phyloP scores from a whole-genome alignment of 495 filamentous ascomycete genomes.

The Talaromyces adpressus region DNA sequence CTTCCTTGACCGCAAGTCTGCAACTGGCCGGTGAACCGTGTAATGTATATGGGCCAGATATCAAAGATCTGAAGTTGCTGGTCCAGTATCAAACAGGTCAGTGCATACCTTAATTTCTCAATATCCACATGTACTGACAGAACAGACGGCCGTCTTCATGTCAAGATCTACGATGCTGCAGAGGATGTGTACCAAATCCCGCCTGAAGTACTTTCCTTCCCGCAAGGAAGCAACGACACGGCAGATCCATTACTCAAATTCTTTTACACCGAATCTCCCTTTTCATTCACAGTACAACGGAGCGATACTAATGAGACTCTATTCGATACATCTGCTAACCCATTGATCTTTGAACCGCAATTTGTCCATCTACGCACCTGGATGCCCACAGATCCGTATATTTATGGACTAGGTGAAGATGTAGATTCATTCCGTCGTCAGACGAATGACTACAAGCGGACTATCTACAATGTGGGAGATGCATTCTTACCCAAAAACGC shows the following conservation, averaged over 20 bases:
- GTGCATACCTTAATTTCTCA: constrained; percentile 11
- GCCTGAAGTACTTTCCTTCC: constrained; percentile 60
- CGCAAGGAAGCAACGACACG: constrained; percentile 25
- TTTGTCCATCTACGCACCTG: constrained; percentile 45
- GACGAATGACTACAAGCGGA: constrained; percentile 48
- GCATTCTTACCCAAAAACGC: constrained; percentile 16
- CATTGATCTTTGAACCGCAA: constrained; percentile 48
- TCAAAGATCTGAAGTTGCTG: constrained; percentile 56
- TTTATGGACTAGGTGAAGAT: constrained; percentile 50
- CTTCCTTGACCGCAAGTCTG: constrained; percentile 50
- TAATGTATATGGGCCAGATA: constrained; percentile 65
- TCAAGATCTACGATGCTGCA: constrained; percentile 70
- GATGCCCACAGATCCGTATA: constrained; percentile 45
- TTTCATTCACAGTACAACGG: constrained; percentile 57
- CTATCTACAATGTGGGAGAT: constrained; percentile 27
- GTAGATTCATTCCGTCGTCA: constrained; percentile 41
- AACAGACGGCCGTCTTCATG: constrained; percentile 70
- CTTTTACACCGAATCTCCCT: constrained; percentile 50
- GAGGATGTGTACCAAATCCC: constrained; percentile 75
- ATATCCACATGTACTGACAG: not conserved
- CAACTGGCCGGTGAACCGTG: constrained; percentile 60
- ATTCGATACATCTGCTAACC: constrained; percentile 36
- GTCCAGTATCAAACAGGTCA: constrained; percentile 72
- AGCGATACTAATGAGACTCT: constrained; percentile 40
- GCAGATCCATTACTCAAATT: constrained; percentile 24